Conservation (phyloP, 345 rosid species). For the Hevea brasiliensis region DNA sequence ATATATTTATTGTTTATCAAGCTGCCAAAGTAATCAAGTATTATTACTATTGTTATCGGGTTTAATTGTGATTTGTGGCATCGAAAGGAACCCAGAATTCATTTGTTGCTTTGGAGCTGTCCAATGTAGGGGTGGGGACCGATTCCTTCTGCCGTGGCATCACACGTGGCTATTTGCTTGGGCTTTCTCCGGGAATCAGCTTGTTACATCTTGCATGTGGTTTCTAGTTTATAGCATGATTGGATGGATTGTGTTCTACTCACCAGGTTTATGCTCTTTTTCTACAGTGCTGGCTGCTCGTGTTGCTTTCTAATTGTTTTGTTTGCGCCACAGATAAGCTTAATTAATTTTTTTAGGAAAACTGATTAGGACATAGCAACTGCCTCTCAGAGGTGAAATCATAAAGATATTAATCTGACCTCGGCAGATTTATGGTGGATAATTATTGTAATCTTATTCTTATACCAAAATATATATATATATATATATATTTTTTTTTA, state of each 20-base stretch:
- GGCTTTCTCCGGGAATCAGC: conserved; percentile 22
- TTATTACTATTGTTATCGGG: background rate
- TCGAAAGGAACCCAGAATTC: conserved; percentile 27
- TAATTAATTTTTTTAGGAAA: background rate
- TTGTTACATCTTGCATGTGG: background rate
- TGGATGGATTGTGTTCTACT: background rate
- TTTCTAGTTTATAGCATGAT: background rate
- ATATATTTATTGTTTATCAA: background rate
- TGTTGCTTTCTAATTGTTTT: background rate
- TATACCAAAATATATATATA: conserved; percentile 8
- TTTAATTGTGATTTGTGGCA: conserved; percentile 13
- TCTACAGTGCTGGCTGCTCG: conserved; percentile 5
- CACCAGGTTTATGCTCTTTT: background rate
- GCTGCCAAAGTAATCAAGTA: no score
- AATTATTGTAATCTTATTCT: conserved; percentile 24
- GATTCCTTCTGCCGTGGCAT: conserved; percentile 36
- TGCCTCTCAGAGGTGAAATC: conserved; percentile 14
- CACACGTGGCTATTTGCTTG: conserved; percentile 42
- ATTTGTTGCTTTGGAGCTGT: conserved; percentile 32
- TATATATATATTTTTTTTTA: background rate
- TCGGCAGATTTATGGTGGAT: conserved; percentile 22
- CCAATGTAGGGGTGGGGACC: conserved; percentile 33
- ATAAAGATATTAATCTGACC: conserved; percentile 17
- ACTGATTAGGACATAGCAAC: conserved; percentile 28
- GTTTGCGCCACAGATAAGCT: no score